Conservation (phyloP, 768 basidiomycete genomes). For the Termitomyces sp. region DNA sequence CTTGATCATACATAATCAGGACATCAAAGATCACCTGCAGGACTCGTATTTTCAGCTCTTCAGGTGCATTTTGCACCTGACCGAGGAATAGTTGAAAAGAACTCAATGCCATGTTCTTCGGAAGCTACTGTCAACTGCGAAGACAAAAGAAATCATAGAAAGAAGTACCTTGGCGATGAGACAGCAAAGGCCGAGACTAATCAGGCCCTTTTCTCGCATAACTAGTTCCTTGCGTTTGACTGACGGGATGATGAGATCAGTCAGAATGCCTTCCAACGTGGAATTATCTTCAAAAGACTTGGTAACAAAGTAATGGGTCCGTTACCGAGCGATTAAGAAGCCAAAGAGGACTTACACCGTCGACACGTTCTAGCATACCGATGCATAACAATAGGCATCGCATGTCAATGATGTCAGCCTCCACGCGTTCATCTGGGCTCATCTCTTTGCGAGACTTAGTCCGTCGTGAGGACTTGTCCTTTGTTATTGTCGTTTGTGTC, state of each 20-base stretch:
- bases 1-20: conserved; percentile 83
- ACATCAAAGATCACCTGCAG: conserved; percentile 89
- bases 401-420: conserved; percentile 70
- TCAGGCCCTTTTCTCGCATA: conserved; percentile 76
- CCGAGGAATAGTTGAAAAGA: conserved; percentile 83
- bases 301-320: background rate
- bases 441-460: conserved; percentile 53
- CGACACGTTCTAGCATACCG: conserved; percentile 86
- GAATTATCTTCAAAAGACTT: conserved; percentile 75
- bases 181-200: conserved; percentile 80
- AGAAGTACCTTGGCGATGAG: conserved; percentile 67
- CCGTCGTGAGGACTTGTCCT: conserved; percentile 26
- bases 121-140: background rate
- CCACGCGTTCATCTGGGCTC: conserved; percentile 59
- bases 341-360: conserved; percentile 58
- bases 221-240: conserved; percentile 84
- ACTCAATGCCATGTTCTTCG: conserved; percentile 54
- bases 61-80: conserved; percentile 74
- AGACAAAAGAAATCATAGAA: background rate
- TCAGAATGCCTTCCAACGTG: conserved; percentile 75
- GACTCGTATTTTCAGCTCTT: conserved; percentile 72
- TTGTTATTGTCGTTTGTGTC: conserved; percentile 21
- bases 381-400: conserved; percentile 82
- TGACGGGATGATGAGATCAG: conserved; percentile 86
- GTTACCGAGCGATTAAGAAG: conserved; percentile 28